phyloP scores from a whole-genome alignment of 495 filamentous ascomycete genomes.

The Aspergillus sclerotiicarbonarius region DNA sequence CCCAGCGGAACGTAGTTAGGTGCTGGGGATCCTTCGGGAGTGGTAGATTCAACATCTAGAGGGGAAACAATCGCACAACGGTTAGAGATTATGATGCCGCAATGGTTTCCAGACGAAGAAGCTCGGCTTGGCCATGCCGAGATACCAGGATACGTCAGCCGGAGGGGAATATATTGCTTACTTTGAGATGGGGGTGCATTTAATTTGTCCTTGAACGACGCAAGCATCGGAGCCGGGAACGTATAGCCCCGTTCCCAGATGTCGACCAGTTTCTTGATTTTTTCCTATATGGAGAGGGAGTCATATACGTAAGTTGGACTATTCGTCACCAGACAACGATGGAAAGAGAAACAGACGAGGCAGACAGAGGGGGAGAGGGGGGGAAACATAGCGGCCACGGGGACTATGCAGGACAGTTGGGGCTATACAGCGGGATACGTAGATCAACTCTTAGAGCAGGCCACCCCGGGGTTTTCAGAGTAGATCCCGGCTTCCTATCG shows the following conservation, averaged over 20 bases:
- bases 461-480: slow-evolving; percentile 16
- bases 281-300: slow-evolving; percentile 67
- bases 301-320: slow-evolving; percentile 50
- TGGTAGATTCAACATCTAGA: slow-evolving; percentile 67
- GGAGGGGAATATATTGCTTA: slow-evolving; percentile 50
- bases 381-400: slow-evolving; percentile 16
- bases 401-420: slow-evolving; percentile 21
- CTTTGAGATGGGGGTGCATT: slow-evolving; percentile 57
- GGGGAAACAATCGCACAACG: slow-evolving; percentile 3
- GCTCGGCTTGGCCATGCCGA: background rate
- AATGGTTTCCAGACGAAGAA: background rate
- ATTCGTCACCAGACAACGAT: slow-evolving; percentile 30
- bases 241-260: slow-evolving; percentile 97
- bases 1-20: slow-evolving; percentile 47
- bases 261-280: slow-evolving; percentile 91
- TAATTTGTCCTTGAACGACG: slow-evolving; percentile 82
- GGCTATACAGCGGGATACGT: slow-evolving; percentile 32
- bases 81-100: background rate
- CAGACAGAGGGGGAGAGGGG: background rate
- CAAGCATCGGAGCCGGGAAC: slow-evolving; percentile 80
- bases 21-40: slow-evolving; percentile 76
- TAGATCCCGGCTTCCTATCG: slow-evolving; percentile 22
- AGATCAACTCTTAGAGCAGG: slow-evolving; percentile 30
- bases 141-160: slow-evolving; percentile 6
- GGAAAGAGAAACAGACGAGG: slow-evolving; percentile 16